Conservation (phyloP, 2,329 filamentous ascomycete genomes). For the Colletotrichum sp. region DNA sequence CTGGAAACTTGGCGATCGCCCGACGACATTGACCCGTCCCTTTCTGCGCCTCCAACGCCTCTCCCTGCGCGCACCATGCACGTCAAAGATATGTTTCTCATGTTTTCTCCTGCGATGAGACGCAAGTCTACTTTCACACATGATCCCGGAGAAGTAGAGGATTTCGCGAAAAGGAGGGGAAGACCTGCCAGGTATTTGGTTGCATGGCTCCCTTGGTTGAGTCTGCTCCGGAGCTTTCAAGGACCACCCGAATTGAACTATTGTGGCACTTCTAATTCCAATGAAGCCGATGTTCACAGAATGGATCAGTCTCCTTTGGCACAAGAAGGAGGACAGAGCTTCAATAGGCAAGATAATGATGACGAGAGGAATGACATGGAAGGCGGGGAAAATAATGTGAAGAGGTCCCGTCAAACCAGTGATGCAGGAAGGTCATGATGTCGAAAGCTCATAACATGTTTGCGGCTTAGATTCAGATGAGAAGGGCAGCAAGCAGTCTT, state of each 20-base stretch:
- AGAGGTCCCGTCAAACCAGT: background rate
- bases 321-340: background rate
- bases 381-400: background rate
- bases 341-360: background rate
- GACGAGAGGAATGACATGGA: background rate
- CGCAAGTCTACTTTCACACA: background rate
- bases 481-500: background rate
- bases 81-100: background rate
- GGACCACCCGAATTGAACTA: background rate
- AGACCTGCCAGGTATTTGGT: conserved; percentile 21
- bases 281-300: background rate
- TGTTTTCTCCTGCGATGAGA: background rate
- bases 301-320: background rate
- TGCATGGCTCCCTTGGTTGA: conserved; percentile 28
- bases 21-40: background rate
- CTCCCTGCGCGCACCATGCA: background rate
- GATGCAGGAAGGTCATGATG: background rate
- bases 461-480: background rate
- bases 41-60: background rate
- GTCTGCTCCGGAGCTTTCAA: conserved; percentile 22
- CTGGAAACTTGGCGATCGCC: conserved; percentile 16
- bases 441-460: background rate
- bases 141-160: background rate
- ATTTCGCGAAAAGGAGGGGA: background rate
- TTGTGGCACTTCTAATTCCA: background rate